phyloP scores from a whole-genome alignment of 805 yeast genomes.

The Candida sonorensis region DNA sequence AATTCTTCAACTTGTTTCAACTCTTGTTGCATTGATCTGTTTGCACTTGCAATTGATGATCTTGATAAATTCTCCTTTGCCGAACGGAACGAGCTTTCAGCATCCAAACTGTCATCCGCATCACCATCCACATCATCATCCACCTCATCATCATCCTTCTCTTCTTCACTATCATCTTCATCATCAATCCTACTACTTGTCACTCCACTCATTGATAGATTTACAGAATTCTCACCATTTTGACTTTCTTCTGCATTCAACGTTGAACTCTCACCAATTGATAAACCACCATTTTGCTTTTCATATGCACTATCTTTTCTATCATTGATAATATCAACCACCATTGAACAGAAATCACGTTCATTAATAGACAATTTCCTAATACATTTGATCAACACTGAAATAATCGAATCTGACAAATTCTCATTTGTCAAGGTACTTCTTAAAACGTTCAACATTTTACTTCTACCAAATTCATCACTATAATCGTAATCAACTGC shows the following conservation, averaged over 20 bases:
- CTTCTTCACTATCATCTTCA: constrained; percentile 22
- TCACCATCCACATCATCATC: constrained; percentile 17
- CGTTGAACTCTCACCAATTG: too few species aligned
- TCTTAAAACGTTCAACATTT: constrained; percentile 55
- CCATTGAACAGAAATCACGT: constrained; percentile 76
- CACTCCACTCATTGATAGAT: too few species aligned
- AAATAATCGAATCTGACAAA: constrained; percentile 46
- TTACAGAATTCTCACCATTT: too few species aligned
- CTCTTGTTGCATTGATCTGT: constrained; percentile 26
- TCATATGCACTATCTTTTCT: constrained; percentile 59
- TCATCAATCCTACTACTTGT: constrained; percentile 16
- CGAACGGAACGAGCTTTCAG: constrained; percentile 17
- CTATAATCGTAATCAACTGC: constrained; percentile 74
- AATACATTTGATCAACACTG: constrained; percentile 56
- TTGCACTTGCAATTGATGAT: constrained; percentile 26
- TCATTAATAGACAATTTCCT: constrained; percentile 69
- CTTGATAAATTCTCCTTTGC: constrained; percentile 25
- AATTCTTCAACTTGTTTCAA: constrained; percentile 33
- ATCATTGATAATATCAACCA: constrained; percentile 82
- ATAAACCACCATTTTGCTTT: constrained; percentile 19
- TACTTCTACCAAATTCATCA: constrained; percentile 86
- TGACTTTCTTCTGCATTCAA: constrained; percentile 13
- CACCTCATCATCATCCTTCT: constrained; percentile 11
- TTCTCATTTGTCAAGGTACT: constrained; percentile 51
- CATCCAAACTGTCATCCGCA: constrained; percentile 16